Conservation (phyloP, 1,139 yeast species). For the Debaryomyces robertsiae region DNA sequence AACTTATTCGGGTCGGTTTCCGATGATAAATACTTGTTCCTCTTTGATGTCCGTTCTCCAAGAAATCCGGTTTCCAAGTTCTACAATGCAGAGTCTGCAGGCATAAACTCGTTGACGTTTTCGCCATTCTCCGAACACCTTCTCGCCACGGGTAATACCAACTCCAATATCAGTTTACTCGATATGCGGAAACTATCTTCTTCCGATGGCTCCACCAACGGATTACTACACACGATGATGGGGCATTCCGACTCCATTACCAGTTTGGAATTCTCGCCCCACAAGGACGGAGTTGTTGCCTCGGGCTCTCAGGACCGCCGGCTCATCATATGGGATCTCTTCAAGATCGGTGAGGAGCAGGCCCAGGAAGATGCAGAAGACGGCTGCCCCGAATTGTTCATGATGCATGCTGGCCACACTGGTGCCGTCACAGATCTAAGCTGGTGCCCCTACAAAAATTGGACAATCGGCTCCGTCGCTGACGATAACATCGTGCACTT, state of each 20-base stretch:
- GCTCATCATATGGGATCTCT: slow-evolving; percentile 72
- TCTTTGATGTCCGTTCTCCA: slow-evolving; percentile 45
- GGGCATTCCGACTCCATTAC: slow-evolving; percentile 77
- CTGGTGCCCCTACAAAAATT: slow-evolving; percentile 69
- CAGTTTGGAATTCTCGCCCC: slow-evolving; percentile 70
- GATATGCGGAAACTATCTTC: slow-evolving; percentile 54
- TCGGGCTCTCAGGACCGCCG: slow-evolving; percentile 75
- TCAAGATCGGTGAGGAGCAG: slow-evolving; percentile 76
- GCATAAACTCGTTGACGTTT: slow-evolving; percentile 65
- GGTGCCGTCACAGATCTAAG: slow-evolving; percentile 72
- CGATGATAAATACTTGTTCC: slow-evolving; percentile 55
- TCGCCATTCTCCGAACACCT: slow-evolving; percentile 62
- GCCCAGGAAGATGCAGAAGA: slow-evolving; percentile 78
- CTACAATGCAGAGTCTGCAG: slow-evolving; percentile 38
- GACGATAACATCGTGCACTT: slow-evolving; percentile 78
- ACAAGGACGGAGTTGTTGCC: slow-evolving; percentile 69
- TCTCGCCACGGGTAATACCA: slow-evolving; percentile 68
- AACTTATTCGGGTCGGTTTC: slow-evolving; percentile 68
- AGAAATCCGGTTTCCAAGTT: slow-evolving; percentile 30
- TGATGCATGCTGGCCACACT: slow-evolving; percentile 90
- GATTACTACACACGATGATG: slow-evolving; percentile 66
- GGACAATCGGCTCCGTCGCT: slow-evolving; percentile 74
- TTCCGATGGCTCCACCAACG: slow-evolving; percentile 22
- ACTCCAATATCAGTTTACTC: slow-evolving; percentile 62
- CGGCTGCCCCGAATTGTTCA: slow-evolving; percentile 77